Evolutionary conservation across 2,329 filamentous ascomycete species (phyloP).

Genomic region (Trichoderma sp.): DNA sequence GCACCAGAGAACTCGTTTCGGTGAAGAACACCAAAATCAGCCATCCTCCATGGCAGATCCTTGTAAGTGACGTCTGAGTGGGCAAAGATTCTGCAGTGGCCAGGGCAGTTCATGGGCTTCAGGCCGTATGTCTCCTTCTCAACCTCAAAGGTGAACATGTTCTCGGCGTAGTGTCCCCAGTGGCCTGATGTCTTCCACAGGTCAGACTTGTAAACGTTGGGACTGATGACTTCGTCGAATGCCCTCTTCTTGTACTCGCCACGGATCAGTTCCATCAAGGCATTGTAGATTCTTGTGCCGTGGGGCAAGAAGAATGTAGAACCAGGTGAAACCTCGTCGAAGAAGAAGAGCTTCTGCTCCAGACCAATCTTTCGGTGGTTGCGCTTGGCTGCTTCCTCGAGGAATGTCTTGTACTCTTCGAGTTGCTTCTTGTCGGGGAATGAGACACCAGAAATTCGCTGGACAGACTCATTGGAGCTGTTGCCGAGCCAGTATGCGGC

Average conservation of each 20-base stretch:
- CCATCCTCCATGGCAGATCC: slow-evolving; percentile 86
- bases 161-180: slow-evolving; percentile 82
- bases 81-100: slow-evolving; percentile 84
- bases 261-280: slow-evolving; percentile 75
- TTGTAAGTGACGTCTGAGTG: slow-evolving; percentile 78
- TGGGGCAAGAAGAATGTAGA: slow-evolving; percentile 91
- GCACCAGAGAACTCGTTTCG: slow-evolving; percentile 94
- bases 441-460: slow-evolving; percentile 94
- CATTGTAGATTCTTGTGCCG: slow-evolving; percentile 90
- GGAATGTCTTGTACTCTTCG: slow-evolving; percentile 87
- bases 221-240: slow-evolving; percentile 92
- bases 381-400: slow-evolving; percentile 96
- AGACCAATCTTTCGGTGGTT: slow-evolving; percentile 92
- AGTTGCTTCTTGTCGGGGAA: slow-evolving; percentile 95
- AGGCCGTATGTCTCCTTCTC: slow-evolving; percentile 74
- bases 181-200: slow-evolving; percentile 95
- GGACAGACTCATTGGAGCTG: slow-evolving; percentile 88
- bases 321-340: slow-evolving; percentile 89
- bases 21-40: slow-evolving; percentile 94
- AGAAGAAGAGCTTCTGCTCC: slow-evolving; percentile 97
- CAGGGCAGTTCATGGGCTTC: slow-evolving; percentile 98
- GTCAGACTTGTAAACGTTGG: slow-evolving; percentile 89
- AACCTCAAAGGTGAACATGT: slow-evolving; percentile 75
- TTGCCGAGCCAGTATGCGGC: slow-evolving; percentile 91
- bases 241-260: slow-evolving; percentile 89